Evolutionary conservation across 495 filamentous ascomycete genomes (phyloP).

Genomic region (Lasiosphaeria hispida): DNA sequence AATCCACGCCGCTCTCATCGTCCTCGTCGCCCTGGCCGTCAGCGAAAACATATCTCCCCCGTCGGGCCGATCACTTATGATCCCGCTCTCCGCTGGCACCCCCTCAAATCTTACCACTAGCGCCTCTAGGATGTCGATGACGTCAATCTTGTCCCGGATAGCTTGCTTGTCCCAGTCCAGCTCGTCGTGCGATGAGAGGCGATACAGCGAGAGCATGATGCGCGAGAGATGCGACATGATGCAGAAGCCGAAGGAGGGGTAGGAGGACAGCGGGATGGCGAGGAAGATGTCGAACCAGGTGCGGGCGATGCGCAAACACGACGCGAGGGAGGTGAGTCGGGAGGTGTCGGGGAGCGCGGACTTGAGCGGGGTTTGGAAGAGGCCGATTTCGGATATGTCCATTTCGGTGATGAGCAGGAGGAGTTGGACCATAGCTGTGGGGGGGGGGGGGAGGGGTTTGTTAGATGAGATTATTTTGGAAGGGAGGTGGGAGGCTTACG

Average conservation of each 20-base stretch:
- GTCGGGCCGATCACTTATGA: background rate
- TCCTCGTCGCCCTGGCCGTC: background rate
- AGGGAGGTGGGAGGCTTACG: background rate
- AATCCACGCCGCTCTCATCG: background rate
- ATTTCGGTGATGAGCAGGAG: conserved; percentile 3
- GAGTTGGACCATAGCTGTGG: conserved; percentile 2
- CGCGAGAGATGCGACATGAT: conserved; percentile 17
- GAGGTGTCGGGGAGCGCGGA: background rate
- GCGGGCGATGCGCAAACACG: conserved; percentile 14
- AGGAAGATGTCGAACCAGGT: conserved; percentile 23
- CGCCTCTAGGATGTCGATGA: conserved; percentile 24
- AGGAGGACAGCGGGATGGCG: conserved; percentile 1
- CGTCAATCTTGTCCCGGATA: conserved; percentile 25
- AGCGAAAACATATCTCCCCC: background rate
- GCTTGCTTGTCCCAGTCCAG: conserved; percentile 30
- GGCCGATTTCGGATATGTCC: conserved; percentile 6
- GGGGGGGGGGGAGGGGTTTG: background rate
- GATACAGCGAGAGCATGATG: conserved; percentile 22
- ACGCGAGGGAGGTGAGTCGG: background rate
- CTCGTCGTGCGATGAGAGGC: conserved; percentile 28
- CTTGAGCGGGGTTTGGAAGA: background rate
- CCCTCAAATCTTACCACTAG: conserved; percentile 20
- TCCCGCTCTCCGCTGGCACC: background rate
- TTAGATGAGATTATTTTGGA: too few relatives aligned
- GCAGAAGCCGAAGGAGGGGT: conserved; percentile 17